A percentile compares a stretch with the other conserved stretches of the same genome.
Conservation (phyloP, 2,329 filamentous ascomycete genomes). For the Pochonia chlamydosporia region DNA sequence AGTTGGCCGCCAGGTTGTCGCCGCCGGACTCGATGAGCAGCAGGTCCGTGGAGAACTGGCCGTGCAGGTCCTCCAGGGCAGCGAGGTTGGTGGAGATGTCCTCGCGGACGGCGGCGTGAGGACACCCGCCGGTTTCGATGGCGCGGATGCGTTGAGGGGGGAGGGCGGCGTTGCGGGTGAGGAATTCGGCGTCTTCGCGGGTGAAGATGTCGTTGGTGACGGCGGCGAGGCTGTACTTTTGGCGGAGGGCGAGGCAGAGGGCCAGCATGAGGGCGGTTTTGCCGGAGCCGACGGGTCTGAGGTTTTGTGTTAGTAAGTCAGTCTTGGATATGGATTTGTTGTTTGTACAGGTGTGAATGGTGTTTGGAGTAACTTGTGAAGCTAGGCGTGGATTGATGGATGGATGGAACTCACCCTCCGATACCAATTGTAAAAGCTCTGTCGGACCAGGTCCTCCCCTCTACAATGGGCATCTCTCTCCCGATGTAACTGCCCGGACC, state of each 20-base stretch:
- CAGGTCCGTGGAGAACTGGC: conserved; percentile 71
- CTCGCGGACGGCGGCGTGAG: conserved; percentile 94
- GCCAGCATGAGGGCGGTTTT: conserved; percentile 97
- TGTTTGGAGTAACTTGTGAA: too few relatives aligned
- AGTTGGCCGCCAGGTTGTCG: conserved; percentile 96
- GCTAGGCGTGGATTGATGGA: neutral
- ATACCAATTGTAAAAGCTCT: conserved; percentile 96
- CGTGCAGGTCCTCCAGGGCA: conserved; percentile 83
- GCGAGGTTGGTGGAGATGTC: conserved; percentile 93
- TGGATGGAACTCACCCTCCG: conserved; percentile 65
- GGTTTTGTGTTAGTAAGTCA: neutral
- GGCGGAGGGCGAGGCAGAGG: conserved; percentile 78
- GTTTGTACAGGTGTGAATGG: too few relatives aligned
- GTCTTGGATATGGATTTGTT: too few relatives aligned
- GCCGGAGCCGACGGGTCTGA: conserved; percentile 87
- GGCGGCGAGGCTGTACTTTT: conserved; percentile 79
- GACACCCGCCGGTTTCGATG: conserved; percentile 96
- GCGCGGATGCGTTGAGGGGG: conserved; percentile 80
- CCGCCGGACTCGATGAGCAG: conserved; percentile 93
- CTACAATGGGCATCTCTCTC: conserved; percentile 88
- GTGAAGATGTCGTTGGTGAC: conserved; percentile 99
- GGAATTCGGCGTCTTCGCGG: conserved; percentile 94
- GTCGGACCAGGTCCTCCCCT: conserved; percentile 81
- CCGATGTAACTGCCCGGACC: conserved; percentile 86
- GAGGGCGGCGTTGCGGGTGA: conserved; percentile 79